Conservation (phyloP, 805 yeast species). For the Metschnikowia gruessii region DNA sequence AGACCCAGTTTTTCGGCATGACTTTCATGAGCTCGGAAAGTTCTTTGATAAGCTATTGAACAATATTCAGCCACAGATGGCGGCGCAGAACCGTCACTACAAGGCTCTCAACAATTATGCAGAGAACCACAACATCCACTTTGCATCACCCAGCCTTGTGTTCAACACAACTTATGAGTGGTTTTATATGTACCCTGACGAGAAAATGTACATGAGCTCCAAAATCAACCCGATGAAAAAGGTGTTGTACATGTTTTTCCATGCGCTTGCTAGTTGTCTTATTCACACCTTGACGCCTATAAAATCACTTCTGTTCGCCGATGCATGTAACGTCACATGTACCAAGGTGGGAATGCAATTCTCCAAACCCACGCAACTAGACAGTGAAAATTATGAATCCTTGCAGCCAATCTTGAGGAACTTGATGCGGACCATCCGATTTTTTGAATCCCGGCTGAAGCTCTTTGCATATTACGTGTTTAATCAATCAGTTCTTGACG, state of each 20-base stretch:
- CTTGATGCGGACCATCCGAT: constrained; percentile 31
- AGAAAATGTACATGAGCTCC: constrained; percentile 29
- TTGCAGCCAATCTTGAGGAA: constrained; percentile 25
- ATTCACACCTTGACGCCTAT: constrained; percentile 34
- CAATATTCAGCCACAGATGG: constrained; percentile 27
- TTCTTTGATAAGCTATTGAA: constrained; percentile 29
- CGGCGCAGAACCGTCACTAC: constrained; percentile 26
- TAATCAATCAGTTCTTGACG: constrained; percentile 23
- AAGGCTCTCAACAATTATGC: constrained; percentile 16
- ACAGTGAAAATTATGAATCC: constrained; percentile 19
- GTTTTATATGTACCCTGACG: constrained; percentile 36
- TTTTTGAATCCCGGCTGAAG: constrained; percentile 32
- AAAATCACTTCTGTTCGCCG: constrained; percentile 34
- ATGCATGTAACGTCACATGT: constrained; percentile 32
- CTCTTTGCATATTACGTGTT: constrained; percentile 27
- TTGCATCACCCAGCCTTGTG: constrained; percentile 29
- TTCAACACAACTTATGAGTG: constrained; percentile 36
- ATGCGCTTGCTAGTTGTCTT: constrained; percentile 35
- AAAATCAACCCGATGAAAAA: constrained; percentile 29
- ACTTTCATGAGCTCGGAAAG: constrained; percentile 27
- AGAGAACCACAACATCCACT: constrained; percentile 22
- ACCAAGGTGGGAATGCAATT: constrained; percentile 31
- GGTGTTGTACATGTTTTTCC: constrained; percentile 34
- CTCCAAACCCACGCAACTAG: constrained; percentile 18
- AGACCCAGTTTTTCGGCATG: constrained; percentile 19